Conservation (phyloP, 106 monocot genomes). For the Ottelia alismoides region DNA sequence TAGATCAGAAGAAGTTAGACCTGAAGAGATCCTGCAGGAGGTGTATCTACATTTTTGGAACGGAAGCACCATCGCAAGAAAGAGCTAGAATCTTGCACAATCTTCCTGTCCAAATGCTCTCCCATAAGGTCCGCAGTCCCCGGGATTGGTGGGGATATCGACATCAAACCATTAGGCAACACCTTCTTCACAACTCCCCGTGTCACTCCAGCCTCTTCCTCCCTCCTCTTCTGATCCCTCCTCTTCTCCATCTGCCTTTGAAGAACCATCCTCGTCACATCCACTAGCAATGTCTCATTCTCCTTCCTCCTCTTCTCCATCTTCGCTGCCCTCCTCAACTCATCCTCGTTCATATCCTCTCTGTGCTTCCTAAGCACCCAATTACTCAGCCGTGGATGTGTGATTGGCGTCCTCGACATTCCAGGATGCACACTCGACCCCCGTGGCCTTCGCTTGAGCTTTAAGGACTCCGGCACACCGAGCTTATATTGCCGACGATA, state of each 20-base stretch:
- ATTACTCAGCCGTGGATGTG: too few species aligned
- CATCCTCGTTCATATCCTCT: constrained; percentile 2
- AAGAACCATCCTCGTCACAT: constrained; percentile 9
- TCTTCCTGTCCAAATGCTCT: constrained; percentile 5
- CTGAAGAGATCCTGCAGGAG: constrained; percentile 27
- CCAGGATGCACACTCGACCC: neutral
- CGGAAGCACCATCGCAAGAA: constrained; percentile 43
- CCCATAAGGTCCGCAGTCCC: neutral
- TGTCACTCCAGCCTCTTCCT: neutral
- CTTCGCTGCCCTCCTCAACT: neutral
- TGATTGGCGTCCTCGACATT: too few species aligned
- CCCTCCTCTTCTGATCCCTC: constrained; percentile 6
- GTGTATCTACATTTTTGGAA: constrained; percentile 71
- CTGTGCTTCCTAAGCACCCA: constrained; percentile 4
- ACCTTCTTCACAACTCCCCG: neutral
- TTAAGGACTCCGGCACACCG: constrained; percentile 15
- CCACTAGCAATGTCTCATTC: constrained; percentile 7
- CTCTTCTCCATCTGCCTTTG: constrained; percentile 12
- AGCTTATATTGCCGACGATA: constrained; percentile 9
- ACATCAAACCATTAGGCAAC: constrained; percentile 83
- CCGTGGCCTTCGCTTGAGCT: constrained; percentile 3
- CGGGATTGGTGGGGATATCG: constrained; percentile 23
- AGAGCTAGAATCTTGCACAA: constrained; percentile 7
- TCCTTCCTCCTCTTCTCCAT: constrained; percentile 11
- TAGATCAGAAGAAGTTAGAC: constrained; percentile 13